phyloP scores from a whole-genome alignment of 2,329 filamentous ascomycete species.

The Cercospora zeina region DNA sequence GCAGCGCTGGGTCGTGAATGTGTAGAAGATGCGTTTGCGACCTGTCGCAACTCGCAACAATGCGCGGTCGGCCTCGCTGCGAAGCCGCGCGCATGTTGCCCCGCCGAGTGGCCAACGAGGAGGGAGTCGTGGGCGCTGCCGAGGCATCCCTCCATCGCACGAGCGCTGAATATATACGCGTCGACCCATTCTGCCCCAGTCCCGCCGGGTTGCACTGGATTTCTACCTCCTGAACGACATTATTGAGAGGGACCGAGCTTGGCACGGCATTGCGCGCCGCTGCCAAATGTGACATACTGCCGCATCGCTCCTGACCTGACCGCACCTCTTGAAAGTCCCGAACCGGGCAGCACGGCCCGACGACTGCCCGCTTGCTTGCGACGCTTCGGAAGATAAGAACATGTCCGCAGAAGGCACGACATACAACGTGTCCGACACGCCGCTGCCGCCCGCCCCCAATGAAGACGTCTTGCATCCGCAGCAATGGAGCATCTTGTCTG shows the following conservation, averaged over 20 bases:
- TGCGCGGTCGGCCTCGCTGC: background rate
- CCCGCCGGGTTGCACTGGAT: background rate
- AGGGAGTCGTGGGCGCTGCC: constrained; percentile 1
- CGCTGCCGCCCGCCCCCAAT: constrained; percentile 47
- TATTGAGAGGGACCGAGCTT: background rate
- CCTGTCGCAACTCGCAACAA: background rate
- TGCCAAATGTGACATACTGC: background rate
- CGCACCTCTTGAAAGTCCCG: background rate
- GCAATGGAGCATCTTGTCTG: constrained; percentile 61
- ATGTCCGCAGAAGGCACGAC: constrained; percentile 26
- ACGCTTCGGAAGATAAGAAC: constrained; percentile 18
- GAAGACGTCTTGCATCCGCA: constrained; percentile 53
- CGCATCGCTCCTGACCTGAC: background rate
- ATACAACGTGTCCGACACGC: constrained; percentile 24
- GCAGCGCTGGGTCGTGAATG: too few species aligned
- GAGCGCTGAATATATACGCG: background rate
- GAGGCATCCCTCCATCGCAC: background rate
- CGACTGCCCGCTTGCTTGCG: background rate
- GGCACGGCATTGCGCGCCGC: background rate
- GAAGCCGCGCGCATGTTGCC: background rate
- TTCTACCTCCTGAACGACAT: background rate
- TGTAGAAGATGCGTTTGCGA: background rate
- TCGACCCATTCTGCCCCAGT: background rate
- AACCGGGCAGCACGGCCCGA: constrained; percentile 15
- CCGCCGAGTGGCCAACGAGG: background rate